A percentile compares a stretch with the other conserved stretches of the same genome.
Evolutionary conservation across 2,329 filamentous ascomycete species (phyloP).

Genomic region (Zymoseptoria passerinii): DNA sequence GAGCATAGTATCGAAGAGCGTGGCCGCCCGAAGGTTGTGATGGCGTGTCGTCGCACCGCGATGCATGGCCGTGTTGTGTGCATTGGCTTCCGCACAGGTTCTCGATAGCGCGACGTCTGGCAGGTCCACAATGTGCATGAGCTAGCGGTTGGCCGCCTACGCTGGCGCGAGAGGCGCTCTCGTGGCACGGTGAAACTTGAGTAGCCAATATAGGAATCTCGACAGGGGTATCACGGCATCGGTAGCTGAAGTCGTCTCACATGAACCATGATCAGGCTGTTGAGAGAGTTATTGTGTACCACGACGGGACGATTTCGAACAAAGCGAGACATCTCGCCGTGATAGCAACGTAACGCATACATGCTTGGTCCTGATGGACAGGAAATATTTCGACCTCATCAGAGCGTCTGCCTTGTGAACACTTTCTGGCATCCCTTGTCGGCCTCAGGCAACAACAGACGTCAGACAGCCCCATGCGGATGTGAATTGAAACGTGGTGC

Average conservation of each 20-base stretch:
- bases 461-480: background rate
- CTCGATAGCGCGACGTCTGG: background rate
- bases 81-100: background rate
- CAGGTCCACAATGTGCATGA: background rate
- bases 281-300: background rate
- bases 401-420: background rate
- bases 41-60: background rate
- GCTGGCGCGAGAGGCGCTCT: background rate
- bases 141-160: background rate
- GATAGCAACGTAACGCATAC: background rate
- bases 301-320: background rate
- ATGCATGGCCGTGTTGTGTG: background rate
- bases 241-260: background rate
- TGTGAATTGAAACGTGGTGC: background rate
- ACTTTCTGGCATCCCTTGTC: background rate
- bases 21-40: background rate
- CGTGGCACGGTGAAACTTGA: background rate
- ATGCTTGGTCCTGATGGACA: background rate
- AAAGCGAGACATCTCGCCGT: background rate
- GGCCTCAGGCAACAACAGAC: background rate
- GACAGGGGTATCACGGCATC: background rate
- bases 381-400: too few relatives aligned
- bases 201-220: too few relatives aligned
- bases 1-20: too few relatives aligned
- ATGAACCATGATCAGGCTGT: background rate